phyloP scores from a whole-genome alignment of 202 grass and related monocot species.

The Cymbopogon flexuosus region DNA sequence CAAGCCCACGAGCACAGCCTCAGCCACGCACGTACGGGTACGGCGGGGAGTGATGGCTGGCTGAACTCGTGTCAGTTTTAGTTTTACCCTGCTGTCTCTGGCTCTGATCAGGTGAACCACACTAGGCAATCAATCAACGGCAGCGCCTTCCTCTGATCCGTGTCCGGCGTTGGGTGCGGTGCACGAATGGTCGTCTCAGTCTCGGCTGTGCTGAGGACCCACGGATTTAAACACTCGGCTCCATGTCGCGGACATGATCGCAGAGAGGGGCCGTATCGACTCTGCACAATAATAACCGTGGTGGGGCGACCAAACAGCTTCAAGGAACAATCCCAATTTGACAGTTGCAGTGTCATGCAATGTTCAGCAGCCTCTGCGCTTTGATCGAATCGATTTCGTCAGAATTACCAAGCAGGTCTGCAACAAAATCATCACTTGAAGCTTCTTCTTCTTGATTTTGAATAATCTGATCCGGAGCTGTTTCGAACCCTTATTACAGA shows the following conservation, averaged over 20 bases:
- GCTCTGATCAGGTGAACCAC: not conserved
- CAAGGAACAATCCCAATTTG: not conserved
- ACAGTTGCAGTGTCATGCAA: too few species aligned
- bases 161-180: too few species aligned
- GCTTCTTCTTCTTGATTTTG: too few species aligned
- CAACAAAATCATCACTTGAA: not conserved
- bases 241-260: not conserved
- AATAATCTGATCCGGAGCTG: too few species aligned
- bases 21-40: slow-evolving; percentile 17
- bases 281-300: slow-evolving; percentile 9
- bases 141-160: too few species aligned
- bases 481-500: not conserved
- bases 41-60: not conserved
- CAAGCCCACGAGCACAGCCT: not conserved
- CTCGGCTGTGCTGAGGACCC: too few species aligned
- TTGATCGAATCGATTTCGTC: not conserved
- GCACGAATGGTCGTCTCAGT: too few species aligned
- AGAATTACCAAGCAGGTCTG: not conserved
- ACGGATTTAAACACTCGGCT: too few species aligned
- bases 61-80: too few species aligned
- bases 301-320: not conserved
- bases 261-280: slow-evolving; percentile 16
- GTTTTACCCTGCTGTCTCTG: too few species aligned
- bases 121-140: not conserved
- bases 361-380: too few species aligned